Evolutionary conservation across 108 stramenopile genomes (phyloP).

Genomic region (Nitzschia sp.): DNA sequence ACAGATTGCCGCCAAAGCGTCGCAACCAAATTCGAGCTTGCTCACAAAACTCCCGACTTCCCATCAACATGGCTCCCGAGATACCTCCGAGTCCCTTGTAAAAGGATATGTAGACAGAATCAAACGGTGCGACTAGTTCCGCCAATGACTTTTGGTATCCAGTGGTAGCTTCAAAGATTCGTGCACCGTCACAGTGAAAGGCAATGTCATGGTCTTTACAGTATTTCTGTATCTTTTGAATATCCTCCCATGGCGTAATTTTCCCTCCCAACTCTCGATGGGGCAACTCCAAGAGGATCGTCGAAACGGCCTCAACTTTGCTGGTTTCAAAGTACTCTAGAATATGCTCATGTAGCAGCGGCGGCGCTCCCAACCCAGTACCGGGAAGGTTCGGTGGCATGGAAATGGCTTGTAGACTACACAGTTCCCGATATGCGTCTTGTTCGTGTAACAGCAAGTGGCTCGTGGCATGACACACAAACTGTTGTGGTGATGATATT

Average conservation of each 20-base stretch:
- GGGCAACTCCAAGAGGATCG: constrained; percentile 75
- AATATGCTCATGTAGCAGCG: constrained; percentile 28
- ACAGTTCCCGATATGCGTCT: constrained; percentile 54
- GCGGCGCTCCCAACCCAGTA: constrained; percentile 23
- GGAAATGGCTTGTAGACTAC: constrained; percentile 6
- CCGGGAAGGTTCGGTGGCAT: constrained; percentile 40
- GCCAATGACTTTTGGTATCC: constrained; percentile 41
- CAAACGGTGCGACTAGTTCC: constrained; percentile 60
- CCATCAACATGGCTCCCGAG: constrained; percentile 79
- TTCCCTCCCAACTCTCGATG: constrained; percentile 89
- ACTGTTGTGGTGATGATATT: constrained; percentile 17
- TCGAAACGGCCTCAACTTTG: constrained; percentile 21
- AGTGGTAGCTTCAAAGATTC: constrained; percentile 78
- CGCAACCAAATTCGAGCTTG: constrained; percentile 76
- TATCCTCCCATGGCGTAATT: constrained; percentile 65
- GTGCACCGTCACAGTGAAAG: constrained; percentile 87
- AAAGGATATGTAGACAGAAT: constrained; percentile 78
- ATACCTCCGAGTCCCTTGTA: constrained; percentile 83
- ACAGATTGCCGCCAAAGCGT: constrained; percentile 84
- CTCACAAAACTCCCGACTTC: constrained; percentile 54
- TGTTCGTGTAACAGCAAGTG: constrained; percentile 79
- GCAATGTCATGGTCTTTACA: constrained; percentile 43
- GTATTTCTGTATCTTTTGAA: constrained; percentile 42
- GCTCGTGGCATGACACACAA: constrained; percentile 70
- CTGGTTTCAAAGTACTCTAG: constrained; percentile 35